phyloP scores from a whole-genome alignment of 208 protist species.

The Trichomonas gallinae region DNA sequence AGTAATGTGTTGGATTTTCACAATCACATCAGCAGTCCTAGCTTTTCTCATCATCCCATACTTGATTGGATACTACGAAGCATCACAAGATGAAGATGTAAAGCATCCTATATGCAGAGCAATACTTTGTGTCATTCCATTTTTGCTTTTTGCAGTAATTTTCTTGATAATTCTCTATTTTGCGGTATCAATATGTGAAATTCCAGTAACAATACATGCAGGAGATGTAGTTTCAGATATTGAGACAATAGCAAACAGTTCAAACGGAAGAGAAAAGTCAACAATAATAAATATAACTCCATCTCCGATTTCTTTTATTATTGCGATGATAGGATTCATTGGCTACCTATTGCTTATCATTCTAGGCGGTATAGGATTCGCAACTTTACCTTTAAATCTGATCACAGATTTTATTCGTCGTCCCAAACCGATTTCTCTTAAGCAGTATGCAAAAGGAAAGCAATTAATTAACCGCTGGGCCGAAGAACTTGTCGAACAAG shows the following conservation, averaged over 20 bases:
- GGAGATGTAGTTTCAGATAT: too few relatives aligned
- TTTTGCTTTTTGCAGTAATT: neutral
- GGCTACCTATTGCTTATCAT: neutral
- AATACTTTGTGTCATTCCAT: neutral
- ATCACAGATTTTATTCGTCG: neutral
- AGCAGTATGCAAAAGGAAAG: neutral
- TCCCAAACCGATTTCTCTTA: neutral
- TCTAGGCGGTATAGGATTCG: neutral
- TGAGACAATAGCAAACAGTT: neutral
- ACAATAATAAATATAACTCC: neutral
- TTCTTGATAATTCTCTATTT: slow-evolving; percentile 1
- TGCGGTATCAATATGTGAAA: neutral
- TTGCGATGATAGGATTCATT: neutral
- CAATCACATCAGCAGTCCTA: neutral
- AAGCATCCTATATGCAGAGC: neutral
- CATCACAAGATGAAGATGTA: neutral
- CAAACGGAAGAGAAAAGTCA: too few relatives aligned
- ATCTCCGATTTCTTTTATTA: neutral
- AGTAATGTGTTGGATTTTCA: neutral
- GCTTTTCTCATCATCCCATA: neutral
- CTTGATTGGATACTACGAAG: neutral
- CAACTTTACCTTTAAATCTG: neutral
- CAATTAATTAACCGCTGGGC: neutral
- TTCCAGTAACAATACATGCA: neutral
- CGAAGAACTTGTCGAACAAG: neutral